phyloP scores from a whole-genome alignment of 1,284 basidiomycete species.

The Apiotrichum domesticum region DNA sequence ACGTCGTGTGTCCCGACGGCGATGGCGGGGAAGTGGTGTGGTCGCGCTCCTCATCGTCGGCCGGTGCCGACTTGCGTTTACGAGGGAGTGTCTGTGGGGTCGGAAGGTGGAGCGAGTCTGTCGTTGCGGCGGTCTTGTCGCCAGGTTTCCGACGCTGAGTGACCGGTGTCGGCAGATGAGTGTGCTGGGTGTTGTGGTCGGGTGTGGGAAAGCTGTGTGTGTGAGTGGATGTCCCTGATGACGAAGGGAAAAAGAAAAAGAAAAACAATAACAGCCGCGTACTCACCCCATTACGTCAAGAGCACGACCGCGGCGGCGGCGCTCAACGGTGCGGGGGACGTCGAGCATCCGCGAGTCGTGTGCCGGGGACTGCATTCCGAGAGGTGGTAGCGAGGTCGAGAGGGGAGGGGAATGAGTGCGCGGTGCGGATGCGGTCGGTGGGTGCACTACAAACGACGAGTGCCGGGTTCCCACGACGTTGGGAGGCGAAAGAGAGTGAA shows the following conservation, averaged over 20 bases:
- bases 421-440: no score
- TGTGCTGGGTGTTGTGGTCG: conserved; percentile 3
- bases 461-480: background rate
- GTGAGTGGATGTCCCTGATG: no score
- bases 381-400: no score
- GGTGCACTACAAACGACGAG: background rate
- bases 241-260: background rate
- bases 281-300: conserved; percentile 30
- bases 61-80: conserved; percentile 12
- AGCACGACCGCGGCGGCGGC: conserved; percentile 29
- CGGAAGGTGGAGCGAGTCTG: conserved; percentile 42
- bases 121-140: conserved; percentile 2
- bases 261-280: background rate
- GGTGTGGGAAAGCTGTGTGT: conserved; percentile 9
- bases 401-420: no score
- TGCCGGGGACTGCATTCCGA: conserved; percentile 12
- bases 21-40: conserved; percentile 15
- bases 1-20: conserved; percentile 36
- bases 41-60: background rate
- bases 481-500: background rate
- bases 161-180: conserved; percentile 37
- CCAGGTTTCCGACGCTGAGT: conserved; percentile 22
- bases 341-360: conserved; percentile 4
- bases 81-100: conserved; percentile 54
- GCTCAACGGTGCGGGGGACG: conserved; percentile 26